Evolutionary conservation across 2,329 filamentous ascomycete genomes (phyloP).

Genomic region (Eurotiales sp.): DNA sequence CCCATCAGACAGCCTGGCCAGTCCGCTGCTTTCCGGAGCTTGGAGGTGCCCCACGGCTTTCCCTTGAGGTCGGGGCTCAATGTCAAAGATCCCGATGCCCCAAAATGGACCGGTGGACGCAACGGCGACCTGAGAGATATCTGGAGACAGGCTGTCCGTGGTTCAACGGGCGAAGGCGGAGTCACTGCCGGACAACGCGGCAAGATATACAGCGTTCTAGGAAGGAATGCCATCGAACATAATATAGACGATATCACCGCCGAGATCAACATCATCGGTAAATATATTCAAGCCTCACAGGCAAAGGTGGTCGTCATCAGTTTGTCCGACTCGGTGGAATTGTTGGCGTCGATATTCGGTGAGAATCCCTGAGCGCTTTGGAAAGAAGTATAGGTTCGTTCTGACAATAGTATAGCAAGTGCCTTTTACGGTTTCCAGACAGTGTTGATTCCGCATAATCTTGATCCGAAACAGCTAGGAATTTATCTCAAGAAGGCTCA

Average conservation of each 20-base stretch:
- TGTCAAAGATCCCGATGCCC: slow-evolving; percentile 73
- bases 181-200: slow-evolving; percentile 59
- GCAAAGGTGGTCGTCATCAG: slow-evolving; percentile 78
- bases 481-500: slow-evolving; percentile 68
- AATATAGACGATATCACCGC: slow-evolving; percentile 68
- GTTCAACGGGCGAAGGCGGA: slow-evolving; percentile 61
- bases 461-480: slow-evolving; percentile 64
- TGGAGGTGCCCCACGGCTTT: slow-evolving; percentile 80
- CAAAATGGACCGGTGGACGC: slow-evolving; percentile 77
- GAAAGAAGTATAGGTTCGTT: not conserved
- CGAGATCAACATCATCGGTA: slow-evolving; percentile 84
- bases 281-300: slow-evolving; percentile 66
- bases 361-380: slow-evolving; percentile 17
- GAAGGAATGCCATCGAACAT: slow-evolving; percentile 71
- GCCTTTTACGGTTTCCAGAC: slow-evolving; percentile 83
- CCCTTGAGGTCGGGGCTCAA: slow-evolving; percentile 72
- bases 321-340: slow-evolving; percentile 87
- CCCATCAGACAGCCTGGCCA: slow-evolving; percentile 79
- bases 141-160: slow-evolving; percentile 71
- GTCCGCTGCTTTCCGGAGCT: slow-evolving; percentile 80
- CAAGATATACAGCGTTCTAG: slow-evolving; percentile 73
- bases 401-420: slow-evolving; percentile 55
- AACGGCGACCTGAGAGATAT: slow-evolving; percentile 89
- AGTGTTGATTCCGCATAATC: slow-evolving; percentile 80
- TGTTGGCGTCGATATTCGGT: slow-evolving; percentile 75